A percentile compares a stretch with the other conserved stretches of the same genome.
phyloP scores from a whole-genome alignment of 116 monocot genomes.

The Cymodocea nodosa region DNA sequence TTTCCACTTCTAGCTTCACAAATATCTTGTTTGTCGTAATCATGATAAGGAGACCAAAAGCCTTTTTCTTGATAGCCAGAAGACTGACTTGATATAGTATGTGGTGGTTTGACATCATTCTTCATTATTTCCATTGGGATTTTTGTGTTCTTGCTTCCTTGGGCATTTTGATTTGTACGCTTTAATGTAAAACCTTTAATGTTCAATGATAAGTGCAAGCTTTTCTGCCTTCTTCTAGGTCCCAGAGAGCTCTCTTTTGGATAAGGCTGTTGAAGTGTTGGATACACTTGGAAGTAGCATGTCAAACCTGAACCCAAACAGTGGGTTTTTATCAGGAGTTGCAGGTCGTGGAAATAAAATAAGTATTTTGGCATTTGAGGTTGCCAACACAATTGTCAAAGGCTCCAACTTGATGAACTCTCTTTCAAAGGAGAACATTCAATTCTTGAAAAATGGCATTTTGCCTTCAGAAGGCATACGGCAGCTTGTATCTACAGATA shows the following conservation, averaged over 20 bases:
- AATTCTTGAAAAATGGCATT: slow-evolving; percentile 23
- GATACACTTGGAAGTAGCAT: slow-evolving; percentile 64
- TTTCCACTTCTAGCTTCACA: too few relatives aligned
- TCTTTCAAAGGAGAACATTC: slow-evolving; percentile 32
- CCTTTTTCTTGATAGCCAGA: too few relatives aligned
- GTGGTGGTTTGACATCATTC: too few relatives aligned
- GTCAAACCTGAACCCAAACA: slow-evolving; percentile 28
- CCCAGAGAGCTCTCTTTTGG: slow-evolving; percentile 33
- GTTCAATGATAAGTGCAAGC: not conserved
- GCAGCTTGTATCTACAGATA: slow-evolving; percentile 30
- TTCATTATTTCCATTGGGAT: too few relatives aligned
- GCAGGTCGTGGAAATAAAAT: slow-evolving; percentile 28
- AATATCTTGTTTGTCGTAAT: too few relatives aligned
- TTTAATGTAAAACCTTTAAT: too few relatives aligned
- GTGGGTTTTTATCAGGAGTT: slow-evolving; percentile 28
- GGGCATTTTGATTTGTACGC: not conserved
- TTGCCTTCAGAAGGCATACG: slow-evolving; percentile 41
- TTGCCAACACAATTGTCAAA: slow-evolving; percentile 59
- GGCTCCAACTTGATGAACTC: slow-evolving; percentile 43
- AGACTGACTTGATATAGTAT: too few relatives aligned
- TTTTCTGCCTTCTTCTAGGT: slow-evolving; percentile 14
- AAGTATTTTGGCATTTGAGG: slow-evolving; percentile 51
- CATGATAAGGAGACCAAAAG: too few relatives aligned
- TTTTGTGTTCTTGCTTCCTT: not conserved
- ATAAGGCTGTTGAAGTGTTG: slow-evolving; percentile 59